Evolutionary conservation across 768 basidiomycete genomes (phyloP).

Genomic region (Cystobasidium ongulense): DNA sequence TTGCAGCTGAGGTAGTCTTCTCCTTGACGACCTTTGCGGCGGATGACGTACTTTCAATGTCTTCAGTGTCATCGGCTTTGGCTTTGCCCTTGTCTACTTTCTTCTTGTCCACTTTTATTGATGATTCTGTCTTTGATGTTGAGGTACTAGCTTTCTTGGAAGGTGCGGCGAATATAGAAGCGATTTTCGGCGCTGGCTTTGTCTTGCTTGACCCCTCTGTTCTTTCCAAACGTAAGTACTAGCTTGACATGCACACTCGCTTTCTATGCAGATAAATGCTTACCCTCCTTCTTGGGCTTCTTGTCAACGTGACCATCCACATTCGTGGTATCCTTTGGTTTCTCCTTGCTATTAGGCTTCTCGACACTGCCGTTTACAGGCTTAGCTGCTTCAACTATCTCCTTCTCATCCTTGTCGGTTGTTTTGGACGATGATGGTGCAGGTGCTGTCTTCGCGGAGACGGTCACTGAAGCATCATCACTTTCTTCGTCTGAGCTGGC

Average conservation of each 20-base stretch:
- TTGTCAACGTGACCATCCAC: neutral
- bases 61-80: slow-evolving; percentile 30
- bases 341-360: neutral
- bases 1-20: slow-evolving; percentile 36
- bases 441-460: neutral
- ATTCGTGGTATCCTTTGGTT: neutral
- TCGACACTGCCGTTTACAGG: neutral
- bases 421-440: neutral
- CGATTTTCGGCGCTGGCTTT: slow-evolving; percentile 12
- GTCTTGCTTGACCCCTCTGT: neutral
- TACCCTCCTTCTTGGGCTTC: slow-evolving; percentile 10
- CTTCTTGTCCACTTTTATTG: slow-evolving; percentile 44
- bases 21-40: slow-evolving; percentile 56
- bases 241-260: neutral
- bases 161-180: slow-evolving; percentile 21
- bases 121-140: neutral
- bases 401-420: neutral
- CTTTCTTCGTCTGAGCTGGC: slow-evolving; percentile 25
- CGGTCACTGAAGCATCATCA: neutral
- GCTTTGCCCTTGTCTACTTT: slow-evolving; percentile 11
- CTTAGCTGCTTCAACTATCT: neutral
- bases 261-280: neutral
- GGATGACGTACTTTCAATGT: slow-evolving; percentile 29
- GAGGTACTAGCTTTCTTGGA: slow-evolving; percentile 12
- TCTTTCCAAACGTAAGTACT: neutral